phyloP scores from a whole-genome alignment of 2,329 filamentous ascomycete species.

The Trichoderma guizhouense region DNA sequence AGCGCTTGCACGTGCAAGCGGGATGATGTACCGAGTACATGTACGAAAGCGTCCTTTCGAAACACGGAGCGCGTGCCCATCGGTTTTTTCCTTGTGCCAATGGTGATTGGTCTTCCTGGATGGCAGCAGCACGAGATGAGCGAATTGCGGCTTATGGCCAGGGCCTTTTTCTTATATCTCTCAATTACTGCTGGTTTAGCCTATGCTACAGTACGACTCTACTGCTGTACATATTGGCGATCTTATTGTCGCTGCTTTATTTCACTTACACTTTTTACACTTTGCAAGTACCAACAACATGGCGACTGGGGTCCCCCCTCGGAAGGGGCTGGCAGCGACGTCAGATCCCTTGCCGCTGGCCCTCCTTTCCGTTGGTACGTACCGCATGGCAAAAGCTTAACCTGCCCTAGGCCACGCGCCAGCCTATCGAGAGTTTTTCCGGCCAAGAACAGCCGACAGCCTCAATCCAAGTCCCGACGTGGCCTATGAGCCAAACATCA shows the following conservation, averaged over 20 bases:
- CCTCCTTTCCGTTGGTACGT: background rate
- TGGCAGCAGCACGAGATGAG: background rate
- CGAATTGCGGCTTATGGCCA: background rate
- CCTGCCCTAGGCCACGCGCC: background rate
- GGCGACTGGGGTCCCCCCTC: background rate
- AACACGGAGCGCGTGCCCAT: conserved; percentile 4
- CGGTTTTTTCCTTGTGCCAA: background rate
- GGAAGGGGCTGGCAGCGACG: conserved; percentile 8
- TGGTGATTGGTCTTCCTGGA: background rate
- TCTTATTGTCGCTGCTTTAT: too few relatives aligned
- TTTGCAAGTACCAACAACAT: background rate
- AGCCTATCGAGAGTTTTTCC: conserved; percentile 11
- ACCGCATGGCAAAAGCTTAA: conserved; percentile 16
- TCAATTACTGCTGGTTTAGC: background rate
- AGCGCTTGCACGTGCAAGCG: conserved; percentile 5
- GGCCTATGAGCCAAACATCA: conserved; percentile 4
- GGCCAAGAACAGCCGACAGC: conserved; percentile 14
- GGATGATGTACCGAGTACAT: conserved; percentile 5
- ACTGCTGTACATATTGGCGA: background rate
- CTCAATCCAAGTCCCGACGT: conserved; percentile 17
- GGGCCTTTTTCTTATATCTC: background rate
- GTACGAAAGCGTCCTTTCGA: background rate
- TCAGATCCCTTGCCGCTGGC: conserved; percentile 17
- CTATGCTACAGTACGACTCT: background rate
- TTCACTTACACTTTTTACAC: background rate